Base-by-base conservation (phyloP, 768 basidiomycete genomes). In the Ramaria sp. region DNA sequence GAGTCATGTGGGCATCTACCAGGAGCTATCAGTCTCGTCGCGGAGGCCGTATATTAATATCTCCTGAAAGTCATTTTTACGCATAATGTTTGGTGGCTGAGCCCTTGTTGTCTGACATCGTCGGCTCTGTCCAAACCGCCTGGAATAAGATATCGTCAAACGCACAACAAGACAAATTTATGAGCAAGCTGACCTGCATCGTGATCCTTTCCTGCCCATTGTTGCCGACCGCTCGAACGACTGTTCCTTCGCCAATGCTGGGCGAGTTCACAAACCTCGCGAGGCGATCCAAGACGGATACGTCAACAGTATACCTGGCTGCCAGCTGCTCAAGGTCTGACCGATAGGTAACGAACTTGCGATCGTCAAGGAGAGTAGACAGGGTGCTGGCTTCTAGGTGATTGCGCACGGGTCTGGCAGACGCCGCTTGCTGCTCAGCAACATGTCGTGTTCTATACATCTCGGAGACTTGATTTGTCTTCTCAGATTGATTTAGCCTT, bases 241-340 rank as follows among this genome's bases (percentile, higher is more conserved):
- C 71, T 11, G 75, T 74, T 2, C 68, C 71, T 53, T 72, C 70
- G 48, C 77, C 74, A 6, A 86, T 71, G 65, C 81, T 86, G 13
- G 87, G 85, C 48, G 77, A 81, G 63, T 73, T 88, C 64, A 91
- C 77, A 65, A 75, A 75, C 56, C 72, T 71, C 30, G 78, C 72
- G 19, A 91, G 63, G 19, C 67, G 72, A 50, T 79, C 75, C 34
- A 91, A 60, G 59, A 73, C 76, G 20, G 67, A 69, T 0, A 71
- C 60, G 54, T 86, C 84, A 27, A 91, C 65, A 6, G 70, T 77
- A 64, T 82, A 83, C 63, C 73, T 73, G 51, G 68, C 63, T 38
- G 81, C 79, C 7, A 89, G 69, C n/a, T 66, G 62, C 22, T 75
- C 72, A 3, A 86, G 65, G 33, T 81, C 78, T 15, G 64, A 63